Conservation (phyloP, 1,139 yeast species). For the Candida pseudocylindracea region DNA sequence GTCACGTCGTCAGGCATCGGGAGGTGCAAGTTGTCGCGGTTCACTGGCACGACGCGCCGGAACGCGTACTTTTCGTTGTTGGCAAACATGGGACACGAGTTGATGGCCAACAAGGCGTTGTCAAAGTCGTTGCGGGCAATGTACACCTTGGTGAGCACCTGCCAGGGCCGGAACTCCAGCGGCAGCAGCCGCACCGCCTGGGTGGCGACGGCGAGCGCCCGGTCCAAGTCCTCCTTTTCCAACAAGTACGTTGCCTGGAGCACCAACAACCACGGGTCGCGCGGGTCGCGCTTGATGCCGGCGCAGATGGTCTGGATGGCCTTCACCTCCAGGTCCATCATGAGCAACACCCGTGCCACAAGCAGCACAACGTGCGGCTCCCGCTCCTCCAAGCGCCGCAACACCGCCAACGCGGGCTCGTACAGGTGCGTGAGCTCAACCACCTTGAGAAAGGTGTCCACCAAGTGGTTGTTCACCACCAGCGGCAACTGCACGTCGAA, state of each 20-base stretch:
- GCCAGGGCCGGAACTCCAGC: conserved; percentile 74
- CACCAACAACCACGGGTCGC: conserved; percentile 36
- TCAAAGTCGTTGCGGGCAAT: conserved; percentile 48
- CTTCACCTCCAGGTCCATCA: conserved; percentile 53
- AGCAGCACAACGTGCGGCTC: conserved; percentile 33
- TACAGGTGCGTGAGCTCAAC: conserved; percentile 44
- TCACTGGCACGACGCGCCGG: conserved; percentile 38
- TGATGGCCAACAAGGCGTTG: conserved; percentile 61
- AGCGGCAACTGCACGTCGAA: conserved; percentile 55
- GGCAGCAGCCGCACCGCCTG: conserved; percentile 69
- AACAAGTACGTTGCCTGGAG: conserved; percentile 58
- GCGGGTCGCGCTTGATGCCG: conserved; percentile 30
- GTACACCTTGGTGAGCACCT: conserved; percentile 47
- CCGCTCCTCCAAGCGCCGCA: conserved; percentile 14
- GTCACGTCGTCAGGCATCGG: conserved; percentile 70
- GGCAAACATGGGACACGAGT: conserved; percentile 83
- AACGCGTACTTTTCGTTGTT: conserved; percentile 36
- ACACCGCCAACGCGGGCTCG: conserved; percentile 34
- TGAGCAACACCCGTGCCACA: conserved; percentile 25
- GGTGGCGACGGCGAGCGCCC: conserved; percentile 55
- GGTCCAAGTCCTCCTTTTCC: conserved; percentile 37
- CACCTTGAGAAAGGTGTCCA: conserved; percentile 49
- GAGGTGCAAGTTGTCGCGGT: conserved; percentile 33
- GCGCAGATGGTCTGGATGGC: conserved; percentile 50
- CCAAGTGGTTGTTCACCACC: conserved; percentile 44